Evolutionary conservation across 148 eudicot species (phyloP), one percentile per base, ranked within the genome.

Genomic region (Polygonum aviculare): DNA sequence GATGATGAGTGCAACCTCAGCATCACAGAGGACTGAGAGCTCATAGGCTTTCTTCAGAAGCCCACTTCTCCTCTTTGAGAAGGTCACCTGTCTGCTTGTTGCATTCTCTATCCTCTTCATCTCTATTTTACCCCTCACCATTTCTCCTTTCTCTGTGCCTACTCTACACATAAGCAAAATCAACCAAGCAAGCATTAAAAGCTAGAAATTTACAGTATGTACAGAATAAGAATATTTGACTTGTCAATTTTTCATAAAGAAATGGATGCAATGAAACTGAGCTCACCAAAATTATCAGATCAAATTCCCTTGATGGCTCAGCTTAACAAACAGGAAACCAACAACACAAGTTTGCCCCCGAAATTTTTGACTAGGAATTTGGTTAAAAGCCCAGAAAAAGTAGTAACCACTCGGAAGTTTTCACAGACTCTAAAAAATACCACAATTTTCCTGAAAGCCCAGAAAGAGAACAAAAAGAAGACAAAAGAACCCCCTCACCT

Each of bases 81-180:
- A 73, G 51, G 75, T 73, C 26, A 73, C 75, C 8, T 48, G 72
- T 9, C 78, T 76, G 51, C 78, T 76, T 44, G 78, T 62, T 7
- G 73, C 57, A 62, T 75, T 75, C 69, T 75, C 77, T 54, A 75
- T 75, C 63, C 69, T 54, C 69, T 57, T 75, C 77, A 75, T 65
- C 78, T 76, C 19, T 22, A 76, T 62, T 49, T 76, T 76, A 41
- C 78, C 78, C 55, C 78, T 76, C 78, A 76, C 78, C 78, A 76
- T 76, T 26, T 76, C 33, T 67, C 36, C 9, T 59, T 16, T 7
- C 26, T 67, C 26, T 67, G 16, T 4, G 72, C 47, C 47, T 44
- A 44, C 9, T 6, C 8, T 6, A 44, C 31, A 15, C 59, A 4
- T 74, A 31, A 16, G 48, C 22, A 47, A 31, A 44, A 73, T 73